phyloP scores from a whole-genome alignment of 2,329 filamentous ascomycete genomes.

The Lasiodiplodia gonubiensis region DNA sequence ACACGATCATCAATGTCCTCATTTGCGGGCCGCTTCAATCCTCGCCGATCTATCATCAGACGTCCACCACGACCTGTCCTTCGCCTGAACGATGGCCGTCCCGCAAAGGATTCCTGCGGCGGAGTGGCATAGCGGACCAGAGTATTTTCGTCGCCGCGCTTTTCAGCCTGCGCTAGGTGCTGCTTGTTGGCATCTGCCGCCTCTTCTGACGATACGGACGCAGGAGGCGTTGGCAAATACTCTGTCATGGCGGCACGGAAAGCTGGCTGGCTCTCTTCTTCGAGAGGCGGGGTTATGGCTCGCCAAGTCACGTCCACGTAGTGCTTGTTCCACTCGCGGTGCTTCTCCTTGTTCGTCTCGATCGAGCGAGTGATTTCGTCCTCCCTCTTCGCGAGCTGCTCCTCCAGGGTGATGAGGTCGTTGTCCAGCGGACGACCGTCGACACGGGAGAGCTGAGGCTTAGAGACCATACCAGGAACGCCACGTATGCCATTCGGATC shows the following conservation, averaged over 20 bases:
- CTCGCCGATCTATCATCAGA: conserved; percentile 85
- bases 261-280: conserved; percentile 49
- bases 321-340: conserved; percentile 88
- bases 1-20: conserved; percentile 46
- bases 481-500: conserved; percentile 66
- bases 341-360: conserved; percentile 84
- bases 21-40: conserved; percentile 62
- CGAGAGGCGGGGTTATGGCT: conserved; percentile 79
- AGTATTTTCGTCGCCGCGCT: conserved; percentile 3
- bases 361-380: conserved; percentile 82
- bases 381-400: conserved; percentile 80
- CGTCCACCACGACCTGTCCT: conserved; percentile 84
- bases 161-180: conserved; percentile 2
- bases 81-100: conserved; percentile 74
- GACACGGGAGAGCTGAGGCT: conserved; percentile 58
- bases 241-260: conserved; percentile 48
- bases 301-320: conserved; percentile 87
- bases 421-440: conserved; percentile 73
- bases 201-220: conserved; percentile 52
- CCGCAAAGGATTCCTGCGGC: conserved; percentile 46
- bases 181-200: conserved; percentile 45
- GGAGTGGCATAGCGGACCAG: conserved; percentile 47
- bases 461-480: conserved; percentile 61
- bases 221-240: conserved; percentile 55
- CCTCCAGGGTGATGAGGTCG: conserved; percentile 77